Conservation (phyloP, 2,329 filamentous ascomycete genomes). For the Aspergillus oerlinghausenensis region DNA sequence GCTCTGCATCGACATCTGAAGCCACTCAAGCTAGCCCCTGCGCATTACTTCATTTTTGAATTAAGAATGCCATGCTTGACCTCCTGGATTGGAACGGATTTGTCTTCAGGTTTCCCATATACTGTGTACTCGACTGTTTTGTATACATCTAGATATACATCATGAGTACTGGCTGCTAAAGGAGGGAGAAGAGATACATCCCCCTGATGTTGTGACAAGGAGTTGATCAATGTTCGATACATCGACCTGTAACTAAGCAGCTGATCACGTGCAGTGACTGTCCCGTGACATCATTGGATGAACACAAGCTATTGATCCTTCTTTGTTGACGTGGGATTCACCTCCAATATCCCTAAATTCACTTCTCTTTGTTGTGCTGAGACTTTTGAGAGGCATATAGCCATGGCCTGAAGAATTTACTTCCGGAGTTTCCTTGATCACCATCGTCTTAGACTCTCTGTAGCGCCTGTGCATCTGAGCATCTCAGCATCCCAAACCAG, state of each 20-base stretch:
- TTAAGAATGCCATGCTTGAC: background rate
- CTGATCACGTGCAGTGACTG: background rate
- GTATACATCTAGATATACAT: background rate
- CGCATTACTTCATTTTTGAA: background rate
- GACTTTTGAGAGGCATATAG: background rate
- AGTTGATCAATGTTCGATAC: background rate
- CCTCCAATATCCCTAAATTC: background rate
- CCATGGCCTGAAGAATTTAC: background rate
- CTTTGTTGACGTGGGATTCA: background rate
- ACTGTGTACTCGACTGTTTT: background rate
- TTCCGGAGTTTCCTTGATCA: background rate
- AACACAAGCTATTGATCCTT: background rate
- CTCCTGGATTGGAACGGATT: conserved; percentile 2
- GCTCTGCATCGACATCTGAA: background rate
- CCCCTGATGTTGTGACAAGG: background rate
- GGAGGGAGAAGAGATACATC: background rate
- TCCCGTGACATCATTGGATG: background rate
- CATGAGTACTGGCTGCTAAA: background rate
- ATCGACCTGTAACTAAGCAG: background rate
- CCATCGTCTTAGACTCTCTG: background rate
- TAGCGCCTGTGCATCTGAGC: background rate
- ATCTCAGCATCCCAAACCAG: background rate
- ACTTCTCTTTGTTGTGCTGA: background rate
- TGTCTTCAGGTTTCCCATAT: background rate
- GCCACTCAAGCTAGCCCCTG: background rate